Conservation (phyloP, 2,329 filamentous ascomycete genomes). For the Neofusicoccum cordaticola region DNA sequence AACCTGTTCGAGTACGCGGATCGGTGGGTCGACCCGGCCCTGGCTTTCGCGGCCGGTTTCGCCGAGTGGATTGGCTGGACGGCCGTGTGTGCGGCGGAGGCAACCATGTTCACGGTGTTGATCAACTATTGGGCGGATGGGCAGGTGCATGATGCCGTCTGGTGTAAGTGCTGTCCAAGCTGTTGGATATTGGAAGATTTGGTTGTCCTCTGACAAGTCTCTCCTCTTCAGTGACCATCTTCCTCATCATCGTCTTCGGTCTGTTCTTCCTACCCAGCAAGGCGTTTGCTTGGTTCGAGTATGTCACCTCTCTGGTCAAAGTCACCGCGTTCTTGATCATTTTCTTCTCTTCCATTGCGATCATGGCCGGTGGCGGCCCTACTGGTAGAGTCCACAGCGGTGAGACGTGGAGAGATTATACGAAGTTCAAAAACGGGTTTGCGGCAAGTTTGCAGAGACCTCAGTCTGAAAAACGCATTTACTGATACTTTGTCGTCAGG, state of each 20-base stretch:
- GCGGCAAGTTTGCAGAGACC: slow-evolving; percentile 18
- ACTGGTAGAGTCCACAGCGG: slow-evolving; percentile 32
- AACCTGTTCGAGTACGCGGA: slow-evolving; percentile 41
- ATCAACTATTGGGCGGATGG: slow-evolving; percentile 15
- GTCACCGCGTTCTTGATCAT: slow-evolving; percentile 35
- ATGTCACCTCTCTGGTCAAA: slow-evolving; percentile 26
- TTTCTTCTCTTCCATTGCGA: slow-evolving; percentile 31
- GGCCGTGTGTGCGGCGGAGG: slow-evolving; percentile 25
- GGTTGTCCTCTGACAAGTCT: background rate
- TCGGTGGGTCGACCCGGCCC: slow-evolving; percentile 37
- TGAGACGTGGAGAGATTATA: slow-evolving; percentile 35
- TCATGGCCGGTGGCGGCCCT: slow-evolving; percentile 36
- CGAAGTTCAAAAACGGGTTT: slow-evolving; percentile 38
- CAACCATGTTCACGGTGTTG: slow-evolving; percentile 24
- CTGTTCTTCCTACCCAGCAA: slow-evolving; percentile 26
- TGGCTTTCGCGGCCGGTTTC: slow-evolving; percentile 40
- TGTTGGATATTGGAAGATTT: background rate
- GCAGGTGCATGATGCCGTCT: slow-evolving; percentile 11
- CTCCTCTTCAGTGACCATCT: slow-evolving; percentile 16
- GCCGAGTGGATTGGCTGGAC: slow-evolving; percentile 31
- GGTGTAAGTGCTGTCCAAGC: background rate
- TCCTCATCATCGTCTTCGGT: slow-evolving; percentile 13
- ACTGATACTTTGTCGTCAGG: background rate
- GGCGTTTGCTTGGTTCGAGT: slow-evolving; percentile 34
- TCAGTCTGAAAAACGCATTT: no score